Percentiles rank a stretch among this genome's conserved stretches.
phyloP scores from a whole-genome alignment of 2,329 filamentous ascomycete genomes.

The Fusarium oligoseptatum region DNA sequence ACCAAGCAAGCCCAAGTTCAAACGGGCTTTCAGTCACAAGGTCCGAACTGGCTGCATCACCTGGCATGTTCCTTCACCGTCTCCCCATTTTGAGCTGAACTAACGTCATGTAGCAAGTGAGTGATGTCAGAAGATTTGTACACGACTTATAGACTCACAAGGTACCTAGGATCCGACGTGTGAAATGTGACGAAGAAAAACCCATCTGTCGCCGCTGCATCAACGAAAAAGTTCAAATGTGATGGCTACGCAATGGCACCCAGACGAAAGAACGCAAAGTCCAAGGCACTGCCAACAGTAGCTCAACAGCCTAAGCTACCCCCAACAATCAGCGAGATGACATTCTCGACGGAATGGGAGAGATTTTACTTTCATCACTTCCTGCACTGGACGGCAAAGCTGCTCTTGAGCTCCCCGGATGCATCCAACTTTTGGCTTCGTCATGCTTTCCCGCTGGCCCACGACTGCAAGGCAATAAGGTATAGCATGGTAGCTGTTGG shows the following conservation, averaged over 20 bases:
- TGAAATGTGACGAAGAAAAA: neutral
- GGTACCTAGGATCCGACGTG: neutral
- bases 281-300: neutral
- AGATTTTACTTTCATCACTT: neutral
- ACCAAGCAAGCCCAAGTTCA: neutral
- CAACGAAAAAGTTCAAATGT: neutral
- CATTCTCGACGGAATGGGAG: neutral
- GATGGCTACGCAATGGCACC: neutral
- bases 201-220: neutral
- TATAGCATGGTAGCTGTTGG: neutral
- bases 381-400: neutral
- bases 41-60: neutral
- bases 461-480: neutral
- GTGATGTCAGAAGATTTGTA: accelerated
- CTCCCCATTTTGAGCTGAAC: neutral
- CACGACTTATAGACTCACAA: neutral
- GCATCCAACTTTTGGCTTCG: neutral
- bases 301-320: neutral
- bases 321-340: neutral
- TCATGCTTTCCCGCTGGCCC: neutral
- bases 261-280: neutral
- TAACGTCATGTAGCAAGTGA: neutral
- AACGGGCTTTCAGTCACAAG: neutral
- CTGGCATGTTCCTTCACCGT: neutral
- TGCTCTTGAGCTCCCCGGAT: neutral